phyloP scores from a whole-genome alignment of 2,329 filamentous ascomycete species.

The Fusarium sp. region DNA sequence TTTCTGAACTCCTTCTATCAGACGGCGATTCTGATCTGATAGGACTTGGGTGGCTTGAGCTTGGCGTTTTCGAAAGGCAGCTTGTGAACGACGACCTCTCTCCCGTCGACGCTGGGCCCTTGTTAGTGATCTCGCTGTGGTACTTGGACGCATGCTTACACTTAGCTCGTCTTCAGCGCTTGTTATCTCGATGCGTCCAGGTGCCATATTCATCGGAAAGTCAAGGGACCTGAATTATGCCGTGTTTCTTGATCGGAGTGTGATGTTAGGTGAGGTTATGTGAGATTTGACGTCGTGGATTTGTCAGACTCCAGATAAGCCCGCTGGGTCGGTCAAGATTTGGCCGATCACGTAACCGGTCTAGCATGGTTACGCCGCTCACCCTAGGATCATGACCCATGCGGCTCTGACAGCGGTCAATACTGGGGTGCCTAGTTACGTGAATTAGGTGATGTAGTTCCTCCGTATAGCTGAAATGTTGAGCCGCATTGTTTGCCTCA shows the following conservation, averaged over 20 bases:
- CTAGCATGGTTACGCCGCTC: background rate
- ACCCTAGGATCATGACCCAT: background rate
- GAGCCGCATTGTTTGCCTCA: background rate
- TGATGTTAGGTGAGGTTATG: background rate
- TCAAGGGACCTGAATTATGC: no score
- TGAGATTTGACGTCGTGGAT: background rate
- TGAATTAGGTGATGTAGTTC: background rate
- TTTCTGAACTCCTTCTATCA: slow-evolving; percentile 10
- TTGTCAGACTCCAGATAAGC: background rate
- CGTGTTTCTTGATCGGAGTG: background rate
- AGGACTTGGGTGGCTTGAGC: slow-evolving; percentile 29
- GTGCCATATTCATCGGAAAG: background rate
- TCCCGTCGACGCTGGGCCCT: slow-evolving; percentile 39
- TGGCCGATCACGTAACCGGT: slow-evolving; percentile 26
- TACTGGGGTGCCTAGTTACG: background rate
- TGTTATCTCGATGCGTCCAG: background rate
- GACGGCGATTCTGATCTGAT: slow-evolving; percentile 31
- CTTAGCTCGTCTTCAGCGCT: slow-evolving; percentile 1
- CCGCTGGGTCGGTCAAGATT: background rate
- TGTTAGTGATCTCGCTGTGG: background rate
- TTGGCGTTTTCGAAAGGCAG: slow-evolving; percentile 46
- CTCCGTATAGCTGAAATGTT: background rate
- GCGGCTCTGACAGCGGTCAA: background rate
- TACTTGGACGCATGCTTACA: background rate
- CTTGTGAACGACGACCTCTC: slow-evolving; percentile 44